Percentiles rank a stretch among this genome's conserved stretches.
Evolutionary conservation across 2,329 filamentous ascomycete species (phyloP).

Genomic region (Colletotrichum endophyticum): DNA sequence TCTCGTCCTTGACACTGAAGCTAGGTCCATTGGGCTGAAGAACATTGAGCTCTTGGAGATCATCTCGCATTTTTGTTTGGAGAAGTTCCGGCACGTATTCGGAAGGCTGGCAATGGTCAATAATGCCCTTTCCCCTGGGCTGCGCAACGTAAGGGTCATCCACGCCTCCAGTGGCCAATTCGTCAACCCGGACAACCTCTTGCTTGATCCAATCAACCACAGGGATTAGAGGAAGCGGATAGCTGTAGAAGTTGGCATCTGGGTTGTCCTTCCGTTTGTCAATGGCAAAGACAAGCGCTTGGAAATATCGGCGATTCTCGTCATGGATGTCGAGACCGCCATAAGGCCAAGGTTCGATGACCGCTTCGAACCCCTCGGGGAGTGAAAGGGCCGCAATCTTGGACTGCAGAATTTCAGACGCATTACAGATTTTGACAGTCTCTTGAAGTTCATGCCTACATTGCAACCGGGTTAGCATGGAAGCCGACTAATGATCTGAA

Average conservation of each 20-base stretch:
- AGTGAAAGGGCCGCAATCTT: not conserved
- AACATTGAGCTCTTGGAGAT: constrained; percentile 66
- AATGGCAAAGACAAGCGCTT: constrained; percentile 39
- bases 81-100: constrained; percentile 72
- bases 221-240: constrained; percentile 68
- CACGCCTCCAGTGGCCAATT: constrained; percentile 70
- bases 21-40: constrained; percentile 65
- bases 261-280: constrained; percentile 12
- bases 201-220: constrained; percentile 67
- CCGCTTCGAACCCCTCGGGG: constrained; percentile 31
- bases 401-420: not conserved
- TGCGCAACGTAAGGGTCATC: constrained; percentile 38
- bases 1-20: constrained; percentile 38
- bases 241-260: constrained; percentile 65
- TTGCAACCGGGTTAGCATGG: not conserved
- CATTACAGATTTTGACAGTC: not conserved
- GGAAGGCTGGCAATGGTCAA: constrained; percentile 56
- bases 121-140: constrained; percentile 44
- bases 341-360: constrained; percentile 60
- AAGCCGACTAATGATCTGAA: no score
- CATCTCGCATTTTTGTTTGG: constrained; percentile 24
- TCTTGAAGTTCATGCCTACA: not conserved
- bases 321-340: constrained; percentile 24
- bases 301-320: constrained; percentile 21
- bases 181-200: constrained; percentile 72